Percentiles rank a stretch among this genome's conserved stretches.
Conservation (phyloP, 768 basidiomycete genomes). For the Naganishia friedmannii region DNA sequence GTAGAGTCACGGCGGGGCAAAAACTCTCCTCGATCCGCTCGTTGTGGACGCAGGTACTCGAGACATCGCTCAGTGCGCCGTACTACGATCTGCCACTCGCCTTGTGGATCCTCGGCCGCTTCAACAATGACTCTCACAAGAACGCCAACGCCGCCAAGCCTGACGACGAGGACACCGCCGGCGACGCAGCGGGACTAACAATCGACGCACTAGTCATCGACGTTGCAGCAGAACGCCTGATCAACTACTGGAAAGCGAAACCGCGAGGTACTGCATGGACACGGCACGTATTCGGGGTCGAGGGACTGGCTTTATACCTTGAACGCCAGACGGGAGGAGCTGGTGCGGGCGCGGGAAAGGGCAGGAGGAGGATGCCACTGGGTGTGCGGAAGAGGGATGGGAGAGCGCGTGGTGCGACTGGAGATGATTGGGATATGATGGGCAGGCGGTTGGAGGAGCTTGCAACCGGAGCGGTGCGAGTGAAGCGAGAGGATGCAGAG, state of each 20-base stretch:
- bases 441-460: not conserved
- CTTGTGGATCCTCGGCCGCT: not conserved
- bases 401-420: not conserved
- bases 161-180: too few species aligned
- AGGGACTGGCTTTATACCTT: not conserved
- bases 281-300: not conserved
- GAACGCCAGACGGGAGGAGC: not conserved
- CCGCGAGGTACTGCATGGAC: not conserved
- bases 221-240: not conserved
- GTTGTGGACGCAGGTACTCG: not conserved
- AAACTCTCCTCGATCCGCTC: not conserved
- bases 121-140: too few species aligned
- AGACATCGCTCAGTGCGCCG: not conserved
- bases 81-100: constrained; percentile 18
- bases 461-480: too few species aligned
- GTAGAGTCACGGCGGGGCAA: not conserved
- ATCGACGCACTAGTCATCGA: constrained; percentile 3
- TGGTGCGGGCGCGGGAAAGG: not conserved
- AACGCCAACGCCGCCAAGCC: not conserved
- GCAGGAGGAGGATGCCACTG: not conserved
- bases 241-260: constrained; percentile 1
- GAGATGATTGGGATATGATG: not conserved
- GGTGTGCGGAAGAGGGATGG: not conserved
- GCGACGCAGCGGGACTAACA: not conserved
- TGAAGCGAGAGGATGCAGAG: not conserved